Base-by-base conservation (phyloP, 176 grass and related monocot genomes). In the Cenchrus americanus region DNA sequence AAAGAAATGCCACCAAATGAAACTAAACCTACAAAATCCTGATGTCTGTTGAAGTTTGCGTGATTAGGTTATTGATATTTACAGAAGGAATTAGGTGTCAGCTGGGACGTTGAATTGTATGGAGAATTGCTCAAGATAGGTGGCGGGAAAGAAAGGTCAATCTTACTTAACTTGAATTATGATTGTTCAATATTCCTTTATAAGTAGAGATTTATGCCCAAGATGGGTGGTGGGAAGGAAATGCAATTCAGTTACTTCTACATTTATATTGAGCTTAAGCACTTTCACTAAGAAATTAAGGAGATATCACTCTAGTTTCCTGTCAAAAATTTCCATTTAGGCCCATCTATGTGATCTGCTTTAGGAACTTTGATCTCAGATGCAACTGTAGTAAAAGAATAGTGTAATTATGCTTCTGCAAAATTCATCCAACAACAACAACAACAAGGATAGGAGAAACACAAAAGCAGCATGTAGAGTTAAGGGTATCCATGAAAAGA, bases 121-220 rank as follows among this genome's bases (percentile, higher is more conserved):
- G 96, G 96, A 73, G 96, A 98, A 69, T 81, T 98, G 69, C 96
- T 98, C 65, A 92, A 93, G 89, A 98, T 98, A 27, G 96, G 96
- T 61, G 96, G 96, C 40, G 96, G 96, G 51, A 98, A 98, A 84
- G 96, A 98, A 84, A 98, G 96, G 96, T 98, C 6, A 81, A 18
- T 72, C 19, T 51, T 47, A 34, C 27, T 74, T 19, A 15, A 67
- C 78, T 82, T n/a, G 2, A 22, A 42, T 62, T 66, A 63, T 69
- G 3, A 69, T 49, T 17, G 69, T 63, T 59, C 41, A 59, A 32
- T 73, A 34, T 80, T 8, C 7, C 17, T 79, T 62, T 66, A 34
- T 34, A 34, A 34, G n/a, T n/a, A n/a, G n/a, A 34, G 32, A 34
- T 34, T 34, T 34, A 34, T 34, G 32, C 32, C 32, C 32, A 34